These are phyloP conservation scores for Leptoxyphium fumago DNA, from an alignment of 2,329 filamentous ascomycete genomes.

Conservation along the genomic window DNA sequence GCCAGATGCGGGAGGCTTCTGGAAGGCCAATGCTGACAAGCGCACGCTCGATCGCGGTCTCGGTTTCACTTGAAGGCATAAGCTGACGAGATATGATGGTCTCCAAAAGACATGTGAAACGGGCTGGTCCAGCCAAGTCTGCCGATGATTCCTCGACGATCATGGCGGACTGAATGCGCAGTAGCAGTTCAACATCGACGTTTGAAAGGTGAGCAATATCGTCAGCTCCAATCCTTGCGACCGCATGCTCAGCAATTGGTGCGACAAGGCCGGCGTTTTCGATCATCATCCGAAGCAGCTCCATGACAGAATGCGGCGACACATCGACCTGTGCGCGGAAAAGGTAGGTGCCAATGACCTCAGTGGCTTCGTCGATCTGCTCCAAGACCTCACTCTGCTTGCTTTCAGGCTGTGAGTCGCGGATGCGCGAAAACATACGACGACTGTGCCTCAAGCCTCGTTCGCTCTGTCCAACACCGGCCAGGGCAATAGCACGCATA, in stretches of 20 bases:
- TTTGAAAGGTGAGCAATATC: slow-evolving; percentile 41
- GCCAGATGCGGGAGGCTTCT: slow-evolving; percentile 41
- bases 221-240: slow-evolving; percentile 43
- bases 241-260: slow-evolving; percentile 43
- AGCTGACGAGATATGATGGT: slow-evolving; percentile 38
- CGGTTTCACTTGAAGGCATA: slow-evolving; percentile 41
- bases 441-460: slow-evolving; percentile 68
- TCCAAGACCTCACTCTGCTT: slow-evolving; percentile 45
- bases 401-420: slow-evolving; percentile 40
- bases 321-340: slow-evolving; percentile 37
- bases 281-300: slow-evolving; percentile 48
- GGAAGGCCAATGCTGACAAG: slow-evolving; percentile 37
- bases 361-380: slow-evolving; percentile 74
- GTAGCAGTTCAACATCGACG: slow-evolving; percentile 41
- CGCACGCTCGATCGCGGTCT: slow-evolving; percentile 42
- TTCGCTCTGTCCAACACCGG: slow-evolving; percentile 71
- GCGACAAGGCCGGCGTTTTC: slow-evolving; percentile 49
- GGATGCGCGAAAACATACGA: slow-evolving; percentile 74
- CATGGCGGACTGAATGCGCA: slow-evolving; percentile 44
- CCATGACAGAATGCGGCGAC: slow-evolving; percentile 40
- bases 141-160: slow-evolving; percentile 30
- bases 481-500: slow-evolving; percentile 80
- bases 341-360: slow-evolving; percentile 49
- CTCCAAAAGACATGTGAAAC: slow-evolving; percentile 48
- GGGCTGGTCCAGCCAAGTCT: slow-evolving; percentile 43